phyloP scores from a whole-genome alignment of 73 alveolate genomes.

The Paramecium biaurelia region DNA sequence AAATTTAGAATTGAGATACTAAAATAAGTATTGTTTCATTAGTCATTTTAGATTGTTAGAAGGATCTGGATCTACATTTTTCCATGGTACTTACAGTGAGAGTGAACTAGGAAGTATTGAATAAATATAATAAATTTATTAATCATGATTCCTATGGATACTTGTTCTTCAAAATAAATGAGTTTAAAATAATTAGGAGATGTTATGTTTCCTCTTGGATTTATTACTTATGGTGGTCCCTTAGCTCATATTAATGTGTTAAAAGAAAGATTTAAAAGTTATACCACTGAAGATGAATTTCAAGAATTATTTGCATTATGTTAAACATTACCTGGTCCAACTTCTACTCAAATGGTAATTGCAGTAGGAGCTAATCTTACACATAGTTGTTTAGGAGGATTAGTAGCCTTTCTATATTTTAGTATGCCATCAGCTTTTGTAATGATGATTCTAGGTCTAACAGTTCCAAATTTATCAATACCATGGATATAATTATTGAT shows the following conservation, averaged over 20 bases:
- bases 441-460: background rate
- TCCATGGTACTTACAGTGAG: slow-evolving; percentile 11
- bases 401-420: slow-evolving; percentile 30
- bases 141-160: background rate
- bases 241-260: background rate
- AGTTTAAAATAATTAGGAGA: background rate
- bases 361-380: slow-evolving; percentile 44
- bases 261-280: background rate
- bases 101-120: slow-evolving; percentile 41
- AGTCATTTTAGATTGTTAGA: background rate
- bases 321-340: slow-evolving; percentile 45
- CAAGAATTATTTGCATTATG: slow-evolving; percentile 34
- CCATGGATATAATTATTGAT: background rate
- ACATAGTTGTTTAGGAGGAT: slow-evolving; percentile 20
- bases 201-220: slow-evolving; percentile 43
- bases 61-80: slow-evolving; percentile 20
- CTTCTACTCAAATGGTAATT: slow-evolving; percentile 46
- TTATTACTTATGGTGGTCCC: slow-evolving; percentile 45
- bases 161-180: background rate
- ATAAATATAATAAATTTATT: slow-evolving; percentile 1
- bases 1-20: background rate
- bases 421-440: slow-evolving; percentile 26
- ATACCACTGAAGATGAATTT: slow-evolving; percentile 18
- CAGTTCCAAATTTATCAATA: background rate
- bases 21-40: background rate